Evolutionary conservation across 441 rosid species (phyloP).

Genomic region (Adansonia rubrostipa): DNA sequence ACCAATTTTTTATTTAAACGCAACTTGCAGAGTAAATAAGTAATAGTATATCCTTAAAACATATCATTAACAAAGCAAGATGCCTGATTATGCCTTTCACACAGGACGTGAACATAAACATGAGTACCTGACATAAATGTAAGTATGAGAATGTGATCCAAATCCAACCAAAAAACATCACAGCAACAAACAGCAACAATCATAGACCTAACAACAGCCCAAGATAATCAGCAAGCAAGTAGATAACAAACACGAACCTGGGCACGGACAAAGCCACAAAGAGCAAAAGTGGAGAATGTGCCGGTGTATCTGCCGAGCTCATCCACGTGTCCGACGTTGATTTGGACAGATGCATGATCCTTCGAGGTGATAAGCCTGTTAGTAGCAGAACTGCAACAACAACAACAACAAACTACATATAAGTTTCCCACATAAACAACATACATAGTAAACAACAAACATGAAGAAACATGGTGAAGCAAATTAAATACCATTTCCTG

Average conservation of each 20-base stretch:
- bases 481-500: slow-evolving; percentile 46
- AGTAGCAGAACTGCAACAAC: slow-evolving; percentile 72
- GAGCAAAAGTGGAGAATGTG: slow-evolving; percentile 76
- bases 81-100: not conserved
- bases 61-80: not conserved
- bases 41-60: not conserved
- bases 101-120: not conserved
- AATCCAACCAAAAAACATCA: not conserved
- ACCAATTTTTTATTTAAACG: not conserved
- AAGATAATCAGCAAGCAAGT: not conserved
- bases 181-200: not conserved
- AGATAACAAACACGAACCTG: slow-evolving; percentile 19
- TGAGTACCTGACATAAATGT: not conserved
- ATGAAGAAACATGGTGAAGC: not conserved
- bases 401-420: not conserved
- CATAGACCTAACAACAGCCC: not conserved
- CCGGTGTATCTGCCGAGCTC: slow-evolving; percentile 73
- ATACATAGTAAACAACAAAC: not conserved
- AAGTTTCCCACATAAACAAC: not conserved
- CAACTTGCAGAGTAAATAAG: not conserved
- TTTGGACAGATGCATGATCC: slow-evolving; percentile 93
- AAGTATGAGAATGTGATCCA: not conserved
- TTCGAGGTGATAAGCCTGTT: slow-evolving; percentile 89
- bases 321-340: slow-evolving; percentile 87
- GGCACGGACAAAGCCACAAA: slow-evolving; percentile 68